Evolutionary conservation across 106 monocot genomes (phyloP), one percentile per base, ranked within the genome.

Genomic region (Allium fistulosum): DNA sequence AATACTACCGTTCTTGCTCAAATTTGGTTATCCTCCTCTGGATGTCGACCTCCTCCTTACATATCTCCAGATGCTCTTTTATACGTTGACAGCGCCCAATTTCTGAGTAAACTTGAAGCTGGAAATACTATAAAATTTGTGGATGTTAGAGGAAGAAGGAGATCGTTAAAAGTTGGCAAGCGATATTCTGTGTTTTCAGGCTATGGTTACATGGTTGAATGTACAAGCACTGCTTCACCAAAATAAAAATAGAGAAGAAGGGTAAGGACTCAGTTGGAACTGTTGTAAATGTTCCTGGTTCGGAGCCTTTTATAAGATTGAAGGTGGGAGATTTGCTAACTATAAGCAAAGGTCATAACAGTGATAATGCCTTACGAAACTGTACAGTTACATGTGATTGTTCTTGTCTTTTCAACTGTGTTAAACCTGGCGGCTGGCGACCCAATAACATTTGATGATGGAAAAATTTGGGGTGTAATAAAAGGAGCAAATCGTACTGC

Each of bases 401-500:
- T 67, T 68, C 51, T 18, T 63, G 67, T 68, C 71, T 83, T 69
- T 75, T 79, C n/a, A 64, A 79, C 37, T 78, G 72, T 10, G 75
- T 83, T n/a, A 69, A 83, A 55, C 64, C 14, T 17, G 83, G 83
- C 2, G 83, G 79, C 14, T 17, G 83, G 83, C 2, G 83, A 83
- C 14, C 83, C 79, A n/a, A 79, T 83, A 47, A 68, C 78, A 52
- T 83, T 83, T 69, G 79, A 79, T 62, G 79, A 79, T 76, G 83
- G 79, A 59, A 83, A 60, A 11, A 75, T 83, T 18, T 79, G 62
- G 83, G 79, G 75, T 22, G 63, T 56, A 26, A 72, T 79, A n/a
- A 45, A 58, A 22, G 78, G 68, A 17, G 57, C 37, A 48, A 83
- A 59, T 78, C 49, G 55, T 55, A 16, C 74, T 83, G 11, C 15